These are phyloP conservation scores for Tricholoma terreum DNA, from an alignment of 768 basidiomycete genomes.

Conservation along the genomic window DNA sequence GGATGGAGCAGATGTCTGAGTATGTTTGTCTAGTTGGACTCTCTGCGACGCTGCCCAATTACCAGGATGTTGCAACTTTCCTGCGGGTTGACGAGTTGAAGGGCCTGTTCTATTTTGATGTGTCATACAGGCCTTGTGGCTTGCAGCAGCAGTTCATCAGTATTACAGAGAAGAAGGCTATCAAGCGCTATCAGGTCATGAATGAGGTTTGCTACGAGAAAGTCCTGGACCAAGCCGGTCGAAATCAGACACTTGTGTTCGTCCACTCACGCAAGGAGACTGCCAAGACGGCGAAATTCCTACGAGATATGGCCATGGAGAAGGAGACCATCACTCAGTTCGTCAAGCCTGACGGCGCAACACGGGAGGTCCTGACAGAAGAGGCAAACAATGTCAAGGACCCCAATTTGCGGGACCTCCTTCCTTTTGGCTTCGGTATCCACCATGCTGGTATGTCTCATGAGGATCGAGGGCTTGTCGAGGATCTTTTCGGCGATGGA, in stretches of 20 bases:
- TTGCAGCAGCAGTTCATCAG: conserved; percentile 97
- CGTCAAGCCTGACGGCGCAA: conserved; percentile 89
- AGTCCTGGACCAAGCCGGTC: conserved; percentile 83
- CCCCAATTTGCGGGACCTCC: conserved; percentile 75
- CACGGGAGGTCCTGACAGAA: conserved; percentile 81
- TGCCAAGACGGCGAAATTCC: conserved; percentile 95
- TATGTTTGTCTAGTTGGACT: conserved; percentile 93
- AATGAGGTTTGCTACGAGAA: conserved; percentile 99
- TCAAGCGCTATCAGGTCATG: conserved; percentile 96
- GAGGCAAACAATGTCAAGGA: conserved; percentile 80
- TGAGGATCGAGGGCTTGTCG: conserved; percentile 86
- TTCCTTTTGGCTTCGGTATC: conserved; percentile 96
- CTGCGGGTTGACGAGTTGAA: conserved; percentile 89
- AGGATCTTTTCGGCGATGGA: conserved; percentile 91
- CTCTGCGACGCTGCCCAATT: conserved; percentile 96
- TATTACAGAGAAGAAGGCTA: conserved; percentile 98
- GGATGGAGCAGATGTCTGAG: conserved; percentile 92
- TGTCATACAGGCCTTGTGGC: conserved; percentile 88
- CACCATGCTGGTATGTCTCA: conserved; percentile 97
- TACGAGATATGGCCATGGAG: conserved; percentile 93
- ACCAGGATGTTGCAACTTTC: conserved; percentile 97
- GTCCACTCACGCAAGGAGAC: conserved; percentile 99
- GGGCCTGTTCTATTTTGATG: conserved; percentile 97
- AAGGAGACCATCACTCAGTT: conserved; percentile 96
- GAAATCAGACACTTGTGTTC: conserved; percentile 93